phyloP scores from a whole-genome alignment of 257 asterid species.

The Lavandula angustifolia region DNA sequence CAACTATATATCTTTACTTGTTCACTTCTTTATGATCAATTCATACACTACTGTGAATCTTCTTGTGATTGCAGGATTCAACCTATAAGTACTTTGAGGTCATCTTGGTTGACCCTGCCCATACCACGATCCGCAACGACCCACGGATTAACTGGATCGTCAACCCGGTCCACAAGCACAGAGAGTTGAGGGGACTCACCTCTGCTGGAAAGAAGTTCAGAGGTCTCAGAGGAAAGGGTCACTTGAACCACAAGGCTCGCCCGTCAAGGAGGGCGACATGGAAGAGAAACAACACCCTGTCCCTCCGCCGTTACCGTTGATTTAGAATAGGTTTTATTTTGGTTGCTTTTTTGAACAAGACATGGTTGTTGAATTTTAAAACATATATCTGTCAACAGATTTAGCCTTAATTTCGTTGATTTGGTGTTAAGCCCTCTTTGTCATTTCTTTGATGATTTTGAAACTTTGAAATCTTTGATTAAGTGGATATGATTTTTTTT shows the following conservation, averaged over 20 bases:
- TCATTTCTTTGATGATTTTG: too few relatives aligned
- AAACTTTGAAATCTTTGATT: too few relatives aligned
- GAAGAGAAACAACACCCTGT: constrained; percentile 17
- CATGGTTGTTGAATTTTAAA: not conserved
- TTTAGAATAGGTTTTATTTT: constrained; percentile 9
- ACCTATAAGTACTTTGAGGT: constrained; percentile 20
- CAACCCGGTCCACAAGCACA: constrained; percentile 20
- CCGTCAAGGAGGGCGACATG: constrained; percentile 18
- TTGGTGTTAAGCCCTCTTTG: not conserved
- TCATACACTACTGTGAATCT: too few relatives aligned
- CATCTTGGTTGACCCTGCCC: constrained; percentile 2
- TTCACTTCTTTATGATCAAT: too few relatives aligned
- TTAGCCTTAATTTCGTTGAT: too few relatives aligned
- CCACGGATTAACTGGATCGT: constrained; percentile 17
- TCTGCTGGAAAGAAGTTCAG: constrained; percentile 23
- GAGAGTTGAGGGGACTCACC: constrained; percentile 21
- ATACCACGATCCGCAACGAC: constrained; percentile 7
- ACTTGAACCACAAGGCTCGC: constrained; percentile 20
- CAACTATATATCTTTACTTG: too few relatives aligned
- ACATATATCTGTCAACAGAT: not conserved
- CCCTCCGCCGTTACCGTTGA: constrained; percentile 21
- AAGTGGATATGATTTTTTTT: too few relatives aligned
- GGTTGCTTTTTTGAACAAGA: constrained; percentile 15
- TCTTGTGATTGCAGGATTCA: constrained; percentile 14
- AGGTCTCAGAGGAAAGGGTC: constrained; percentile 13